phyloP scores from a whole-genome alignment of 768 basidiomycete species.

The Hirschioporus abietinus region DNA sequence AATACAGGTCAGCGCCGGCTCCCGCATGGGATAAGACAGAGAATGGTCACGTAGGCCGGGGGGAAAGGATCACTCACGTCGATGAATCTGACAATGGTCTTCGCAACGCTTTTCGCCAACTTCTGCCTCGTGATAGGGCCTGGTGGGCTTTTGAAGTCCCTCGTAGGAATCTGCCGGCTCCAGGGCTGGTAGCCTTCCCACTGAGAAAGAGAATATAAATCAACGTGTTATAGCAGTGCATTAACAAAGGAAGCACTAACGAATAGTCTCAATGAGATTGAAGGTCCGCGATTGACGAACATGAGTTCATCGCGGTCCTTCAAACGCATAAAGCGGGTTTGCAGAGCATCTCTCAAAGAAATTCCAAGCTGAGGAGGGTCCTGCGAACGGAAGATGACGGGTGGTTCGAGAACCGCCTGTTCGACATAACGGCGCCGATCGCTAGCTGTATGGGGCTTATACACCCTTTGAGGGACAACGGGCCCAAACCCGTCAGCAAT shows the following conservation, averaged over 20 bases:
- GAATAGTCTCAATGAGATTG: slow-evolving; percentile 75
- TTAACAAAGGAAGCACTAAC: slow-evolving; percentile 30
- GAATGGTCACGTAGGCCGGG: not conserved
- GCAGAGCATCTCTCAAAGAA: slow-evolving; percentile 57
- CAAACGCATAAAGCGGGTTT: slow-evolving; percentile 51
- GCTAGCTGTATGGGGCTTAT: slow-evolving; percentile 72
- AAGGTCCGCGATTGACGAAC: slow-evolving; percentile 69
- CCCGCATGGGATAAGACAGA: not conserved
- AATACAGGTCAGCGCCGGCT: not conserved
- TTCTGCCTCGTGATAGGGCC: slow-evolving; percentile 73
- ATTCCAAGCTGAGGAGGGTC: slow-evolving; percentile 56
- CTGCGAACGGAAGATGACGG: slow-evolving; percentile 57
- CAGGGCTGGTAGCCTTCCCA: slow-evolving; percentile 79
- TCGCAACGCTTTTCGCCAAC: slow-evolving; percentile 75
- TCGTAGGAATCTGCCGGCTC: slow-evolving; percentile 79
- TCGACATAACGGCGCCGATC: slow-evolving; percentile 74
- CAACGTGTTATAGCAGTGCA: slow-evolving; percentile 10
- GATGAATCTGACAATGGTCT: slow-evolving; percentile 68
- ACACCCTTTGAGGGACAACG: slow-evolving; percentile 69
- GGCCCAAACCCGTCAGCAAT: slow-evolving; percentile 10
- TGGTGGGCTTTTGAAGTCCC: slow-evolving; percentile 74
- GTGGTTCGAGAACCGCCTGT: slow-evolving; percentile 56
- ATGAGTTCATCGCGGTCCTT: slow-evolving; percentile 56
- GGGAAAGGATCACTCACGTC: slow-evolving; percentile 32
- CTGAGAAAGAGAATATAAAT: slow-evolving; percentile 29